phyloP scores from a whole-genome alignment of 805 yeast species.

The Schwanniomyces polymorphus region DNA sequence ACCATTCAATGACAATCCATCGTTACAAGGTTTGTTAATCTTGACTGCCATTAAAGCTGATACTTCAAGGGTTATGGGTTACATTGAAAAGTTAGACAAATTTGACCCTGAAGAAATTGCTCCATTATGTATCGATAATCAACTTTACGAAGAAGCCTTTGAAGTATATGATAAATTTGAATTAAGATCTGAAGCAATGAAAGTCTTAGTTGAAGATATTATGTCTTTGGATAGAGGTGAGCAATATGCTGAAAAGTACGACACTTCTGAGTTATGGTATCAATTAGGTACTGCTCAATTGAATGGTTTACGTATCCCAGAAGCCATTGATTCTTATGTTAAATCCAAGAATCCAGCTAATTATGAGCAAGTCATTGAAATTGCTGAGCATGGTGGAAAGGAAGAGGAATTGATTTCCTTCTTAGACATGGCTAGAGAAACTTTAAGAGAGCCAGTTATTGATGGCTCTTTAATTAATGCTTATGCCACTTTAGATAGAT shows the following conservation, averaged over 20 bases:
- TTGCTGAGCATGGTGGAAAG: slow-evolving; percentile 92
- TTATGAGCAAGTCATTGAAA: slow-evolving; percentile 88
- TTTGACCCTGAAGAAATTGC: slow-evolving; percentile 95
- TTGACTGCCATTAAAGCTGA: slow-evolving; percentile 96
- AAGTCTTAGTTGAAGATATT: slow-evolving; percentile 87
- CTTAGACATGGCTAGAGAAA: slow-evolving; percentile 87
- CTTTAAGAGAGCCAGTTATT: slow-evolving; percentile 85
- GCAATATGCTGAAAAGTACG: slow-evolving; percentile 86
- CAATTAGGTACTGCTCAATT: slow-evolving; percentile 95
- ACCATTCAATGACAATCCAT: slow-evolving; percentile 92
- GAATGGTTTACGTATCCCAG: slow-evolving; percentile 88
- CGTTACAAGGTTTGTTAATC: slow-evolving; percentile 88
- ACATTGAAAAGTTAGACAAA: slow-evolving; percentile 86
- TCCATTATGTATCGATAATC: slow-evolving; percentile 84
- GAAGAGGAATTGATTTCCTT: slow-evolving; percentile 89
- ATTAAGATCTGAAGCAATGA: slow-evolving; percentile 74
- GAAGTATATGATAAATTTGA: slow-evolving; percentile 87
- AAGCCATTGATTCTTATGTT: slow-evolving; percentile 88
- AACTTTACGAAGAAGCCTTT: slow-evolving; percentile 89
- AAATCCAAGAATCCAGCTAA: slow-evolving; percentile 90
- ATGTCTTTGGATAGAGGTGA: slow-evolving; percentile 95
- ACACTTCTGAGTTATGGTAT: slow-evolving; percentile 86
- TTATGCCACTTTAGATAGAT: slow-evolving; percentile 75
- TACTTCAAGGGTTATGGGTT: slow-evolving; percentile 75
- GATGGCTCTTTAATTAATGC: slow-evolving; percentile 91